phyloP scores from a whole-genome alignment of 176 grass and related monocot species.

The Ampelocalamus luodianensis region DNA sequence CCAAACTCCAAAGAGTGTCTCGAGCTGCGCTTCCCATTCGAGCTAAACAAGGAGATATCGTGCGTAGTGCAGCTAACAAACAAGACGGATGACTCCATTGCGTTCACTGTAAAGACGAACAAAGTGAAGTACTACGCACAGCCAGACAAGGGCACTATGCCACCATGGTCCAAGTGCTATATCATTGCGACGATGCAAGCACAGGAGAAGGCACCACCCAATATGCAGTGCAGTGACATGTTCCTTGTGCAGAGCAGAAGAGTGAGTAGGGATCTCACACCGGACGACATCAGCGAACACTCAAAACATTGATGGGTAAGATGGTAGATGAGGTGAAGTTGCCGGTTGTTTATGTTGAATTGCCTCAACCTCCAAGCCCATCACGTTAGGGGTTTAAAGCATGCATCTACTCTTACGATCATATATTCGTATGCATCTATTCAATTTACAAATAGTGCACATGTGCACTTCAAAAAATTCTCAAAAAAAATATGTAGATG shows the following conservation, averaged over 20 bases:
- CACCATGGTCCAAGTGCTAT: constrained; percentile 2
- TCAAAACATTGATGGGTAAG: background rate
- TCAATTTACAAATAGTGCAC: no score
- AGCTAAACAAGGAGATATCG: background rate
- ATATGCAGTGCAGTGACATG: background rate
- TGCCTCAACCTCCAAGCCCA: background rate
- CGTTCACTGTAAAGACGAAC: constrained; percentile 7
- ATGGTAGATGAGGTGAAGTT: background rate
- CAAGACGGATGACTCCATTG: background rate
- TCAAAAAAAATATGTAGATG: no score
- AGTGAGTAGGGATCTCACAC: background rate
- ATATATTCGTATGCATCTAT: no score
- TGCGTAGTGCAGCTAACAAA: constrained; percentile 20
- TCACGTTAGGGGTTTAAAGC: no score
- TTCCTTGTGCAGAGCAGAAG: background rate
- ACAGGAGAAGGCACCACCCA: background rate
- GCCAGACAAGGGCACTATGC: background rate
- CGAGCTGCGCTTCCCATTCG: constrained; percentile 17
- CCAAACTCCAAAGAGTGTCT: background rate
- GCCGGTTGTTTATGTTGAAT: constrained; percentile 13
- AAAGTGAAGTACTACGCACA: background rate
- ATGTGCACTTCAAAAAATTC: no score
- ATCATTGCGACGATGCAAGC: background rate
- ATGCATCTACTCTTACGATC: no score
- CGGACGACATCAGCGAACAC: background rate